phyloP scores from a whole-genome alignment of 495 filamentous ascomycete genomes.

The Alectoria sarmentosa region DNA sequence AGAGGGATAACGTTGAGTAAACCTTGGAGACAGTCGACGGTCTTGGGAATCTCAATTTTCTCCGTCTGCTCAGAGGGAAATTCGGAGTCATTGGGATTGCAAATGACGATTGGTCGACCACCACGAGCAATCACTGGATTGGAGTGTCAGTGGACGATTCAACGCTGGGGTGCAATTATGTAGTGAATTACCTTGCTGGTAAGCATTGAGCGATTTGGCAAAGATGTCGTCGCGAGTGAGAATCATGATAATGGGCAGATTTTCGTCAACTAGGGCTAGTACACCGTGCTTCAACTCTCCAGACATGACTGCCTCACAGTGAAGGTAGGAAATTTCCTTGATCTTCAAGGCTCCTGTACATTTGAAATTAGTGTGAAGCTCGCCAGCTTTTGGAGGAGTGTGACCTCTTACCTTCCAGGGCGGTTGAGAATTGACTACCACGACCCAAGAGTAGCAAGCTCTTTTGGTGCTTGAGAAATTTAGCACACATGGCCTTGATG shows the following conservation, averaged over 20 bases:
- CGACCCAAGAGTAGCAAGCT: constrained; percentile 85
- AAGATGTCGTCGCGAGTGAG: constrained; percentile 93
- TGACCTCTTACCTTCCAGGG: constrained; percentile 67
- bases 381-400: not conserved
- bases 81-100: constrained; percentile 84
- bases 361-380: constrained; percentile 2
- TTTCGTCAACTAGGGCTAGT: constrained; percentile 92
- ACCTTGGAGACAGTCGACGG: constrained; percentile 91
- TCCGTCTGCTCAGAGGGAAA: constrained; percentile 81
- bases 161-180: constrained; percentile 2
- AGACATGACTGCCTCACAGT: constrained; percentile 99
- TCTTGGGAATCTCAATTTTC: constrained; percentile 95
- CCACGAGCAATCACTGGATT: constrained; percentile 76
- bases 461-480: constrained; percentile 95
- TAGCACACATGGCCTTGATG: constrained; percentile 87
- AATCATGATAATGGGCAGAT: constrained; percentile 99
- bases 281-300: constrained; percentile 98
- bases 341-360: constrained; percentile 79
- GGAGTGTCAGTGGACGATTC: constrained; percentile 1
- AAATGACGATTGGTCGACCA: constrained; percentile 96
- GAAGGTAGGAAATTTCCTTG: constrained; percentile 99
- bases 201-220: constrained; percentile 94
- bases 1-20: constrained; percentile 96
- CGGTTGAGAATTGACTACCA: constrained; percentile 94
- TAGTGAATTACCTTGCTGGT: constrained; percentile 84